Base-by-base conservation (phyloP, 2,329 filamentous ascomycete genomes). In the Arthrobotrys musiformis region DNA sequence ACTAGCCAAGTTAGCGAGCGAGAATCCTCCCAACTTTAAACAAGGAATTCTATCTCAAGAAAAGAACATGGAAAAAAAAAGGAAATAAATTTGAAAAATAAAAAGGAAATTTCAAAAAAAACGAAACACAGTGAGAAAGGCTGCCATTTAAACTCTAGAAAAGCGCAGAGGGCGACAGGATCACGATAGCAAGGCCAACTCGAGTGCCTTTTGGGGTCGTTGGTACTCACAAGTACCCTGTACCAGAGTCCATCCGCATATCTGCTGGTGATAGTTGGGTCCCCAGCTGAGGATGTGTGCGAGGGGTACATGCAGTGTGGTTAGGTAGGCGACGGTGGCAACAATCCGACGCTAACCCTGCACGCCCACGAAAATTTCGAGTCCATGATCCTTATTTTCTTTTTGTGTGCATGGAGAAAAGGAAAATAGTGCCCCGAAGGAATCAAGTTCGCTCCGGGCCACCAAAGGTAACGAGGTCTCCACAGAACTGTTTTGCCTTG, bases 321-420 rank as follows among this genome's bases (percentile, higher is more conserved):
- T 72, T 58, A 62, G 58, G 52, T 46, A 69, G 48, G 72, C 72
- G 62, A 75, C 63, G 70, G 72, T 76, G 72, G 72, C 72, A 76
- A 76, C 64, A 68, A 68, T 56, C 62, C 42, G 58, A 76, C 72
- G 64, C 72, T 70, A 76, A 60, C 63, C 72, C 72, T 76, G 72
- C 72, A 63, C 54, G 28, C 58, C 70, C 42, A 68, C 37, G 58
- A 37, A 64, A 76, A 58, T 54, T 64, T 64, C 37, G 33, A 63
- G 40, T 30, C 52, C 33, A 64, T 19, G 46, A 64, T 63, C 48
- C 54, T 48, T 68, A 17, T 74, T 60, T 62, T 62, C 60, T 64
- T 56, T 63, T 69, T 48, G 19, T 42, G 13, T 44, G 17, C 28
- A 50, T 42, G 15, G 44, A 50, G 50, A 63, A 52, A 69, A 60